phyloP scores from a whole-genome alignment of 257 asterid species.

The Solanum chaucha region DNA sequence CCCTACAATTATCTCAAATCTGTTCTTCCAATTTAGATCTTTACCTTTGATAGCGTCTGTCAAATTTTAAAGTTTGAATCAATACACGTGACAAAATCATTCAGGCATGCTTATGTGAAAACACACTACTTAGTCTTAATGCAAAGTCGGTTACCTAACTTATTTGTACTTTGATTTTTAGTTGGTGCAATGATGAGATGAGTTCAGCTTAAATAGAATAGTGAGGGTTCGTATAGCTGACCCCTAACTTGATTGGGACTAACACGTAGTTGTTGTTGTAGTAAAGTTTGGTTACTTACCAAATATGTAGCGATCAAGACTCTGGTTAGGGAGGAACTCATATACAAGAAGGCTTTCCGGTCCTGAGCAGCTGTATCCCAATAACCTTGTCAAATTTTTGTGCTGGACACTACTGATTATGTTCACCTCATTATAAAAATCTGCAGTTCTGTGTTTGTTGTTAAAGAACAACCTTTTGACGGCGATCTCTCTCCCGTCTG shows the following conservation, averaged over 20 bases:
- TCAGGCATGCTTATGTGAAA: neutral
- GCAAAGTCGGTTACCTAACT: neutral
- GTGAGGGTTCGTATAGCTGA: neutral
- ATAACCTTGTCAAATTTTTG: too few relatives aligned
- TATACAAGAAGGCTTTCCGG: too few relatives aligned
- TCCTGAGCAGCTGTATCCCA: too few relatives aligned
- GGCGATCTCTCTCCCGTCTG: too few relatives aligned
- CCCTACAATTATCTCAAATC: slow-evolving; percentile 31
- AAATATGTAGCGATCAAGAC: too few relatives aligned
- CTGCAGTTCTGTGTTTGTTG: too few relatives aligned
- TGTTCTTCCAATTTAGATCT: slow-evolving; percentile 32
- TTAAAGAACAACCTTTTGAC: too few relatives aligned
- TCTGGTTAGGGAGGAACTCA: too few relatives aligned
- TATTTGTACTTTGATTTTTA: neutral
- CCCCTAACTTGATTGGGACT: slow-evolving; percentile 6
- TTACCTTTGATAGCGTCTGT: slow-evolving; percentile 28
- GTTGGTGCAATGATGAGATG: neutral
- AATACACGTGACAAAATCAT: neutral
- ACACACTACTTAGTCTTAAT: neutral
- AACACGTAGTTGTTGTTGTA: neutral
- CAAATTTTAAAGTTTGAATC: neutral
- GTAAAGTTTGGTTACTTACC: too few relatives aligned
- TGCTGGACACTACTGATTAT: too few relatives aligned
- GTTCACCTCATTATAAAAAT: too few relatives aligned
- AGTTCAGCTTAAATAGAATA: neutral